These are phyloP conservation scores for Trametes versicolor DNA, from an alignment of 1,284 basidiomycete species.

Conservation along the genomic window DNA sequence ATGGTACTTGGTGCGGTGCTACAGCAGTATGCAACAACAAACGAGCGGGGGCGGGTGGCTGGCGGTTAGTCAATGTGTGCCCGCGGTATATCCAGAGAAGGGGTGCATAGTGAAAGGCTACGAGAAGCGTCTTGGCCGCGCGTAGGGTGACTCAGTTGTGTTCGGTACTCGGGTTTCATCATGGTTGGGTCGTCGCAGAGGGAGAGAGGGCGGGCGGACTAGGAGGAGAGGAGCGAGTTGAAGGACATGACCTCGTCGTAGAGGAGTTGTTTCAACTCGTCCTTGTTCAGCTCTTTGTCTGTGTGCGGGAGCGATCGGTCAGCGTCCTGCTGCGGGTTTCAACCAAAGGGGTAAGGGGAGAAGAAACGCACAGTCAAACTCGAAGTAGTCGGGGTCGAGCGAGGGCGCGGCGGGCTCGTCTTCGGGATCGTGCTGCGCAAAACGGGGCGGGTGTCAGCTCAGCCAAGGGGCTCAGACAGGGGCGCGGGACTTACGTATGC, in stretches of 20 bases:
- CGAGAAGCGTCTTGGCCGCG: background rate
- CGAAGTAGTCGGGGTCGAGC: constrained; percentile 85
- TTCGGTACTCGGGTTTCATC: background rate
- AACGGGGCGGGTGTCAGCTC: background rate
- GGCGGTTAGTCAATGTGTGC: background rate
- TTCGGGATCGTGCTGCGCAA: constrained; percentile 75
- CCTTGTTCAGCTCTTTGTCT: constrained; percentile 82
- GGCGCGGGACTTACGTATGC: constrained; percentile 58
- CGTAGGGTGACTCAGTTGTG: background rate
- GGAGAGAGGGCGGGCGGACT: background rate
- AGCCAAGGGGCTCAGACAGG: background rate
- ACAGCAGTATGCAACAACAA: constrained; percentile 7
- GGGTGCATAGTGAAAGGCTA: background rate
- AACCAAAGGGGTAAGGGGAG: constrained; percentile 2
- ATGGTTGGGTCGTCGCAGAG: background rate
- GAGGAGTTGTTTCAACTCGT: constrained; percentile 76
- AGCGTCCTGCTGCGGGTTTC: constrained; percentile 23
- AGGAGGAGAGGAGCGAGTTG: constrained; percentile 56
- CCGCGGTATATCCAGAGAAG: background rate
- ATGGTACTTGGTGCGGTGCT: constrained; percentile 1
- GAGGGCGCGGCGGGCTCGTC: constrained; percentile 84
- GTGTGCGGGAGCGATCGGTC: constrained; percentile 5
- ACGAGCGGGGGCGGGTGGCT: constrained; percentile 2
- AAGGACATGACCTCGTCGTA: constrained; percentile 78
- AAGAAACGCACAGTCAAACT: constrained; percentile 75